phyloP scores from a whole-genome alignment of 805 yeast species.

The Candida tammaniensis region DNA sequence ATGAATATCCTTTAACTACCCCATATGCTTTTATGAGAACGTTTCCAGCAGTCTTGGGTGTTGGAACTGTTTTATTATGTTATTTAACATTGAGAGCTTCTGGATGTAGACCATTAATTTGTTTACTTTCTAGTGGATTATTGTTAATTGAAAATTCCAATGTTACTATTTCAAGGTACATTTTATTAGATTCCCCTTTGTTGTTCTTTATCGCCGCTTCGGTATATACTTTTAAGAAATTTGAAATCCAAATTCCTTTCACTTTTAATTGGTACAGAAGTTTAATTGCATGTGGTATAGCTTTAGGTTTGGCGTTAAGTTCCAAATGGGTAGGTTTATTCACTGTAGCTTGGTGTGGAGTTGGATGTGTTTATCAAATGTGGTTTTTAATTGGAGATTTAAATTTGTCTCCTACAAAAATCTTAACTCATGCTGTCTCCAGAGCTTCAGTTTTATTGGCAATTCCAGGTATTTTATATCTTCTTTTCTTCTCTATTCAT shows the following conservation, averaged over 20 bases:
- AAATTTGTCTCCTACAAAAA: conserved; percentile 40
- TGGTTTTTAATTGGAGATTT: conserved; percentile 78
- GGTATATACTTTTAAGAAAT: conserved; percentile 60
- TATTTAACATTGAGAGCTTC: conserved; percentile 70
- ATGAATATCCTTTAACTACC: conserved; percentile 50
- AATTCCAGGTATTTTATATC: conserved; percentile 56
- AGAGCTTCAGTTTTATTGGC: conserved; percentile 57
- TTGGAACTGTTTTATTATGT: conserved; percentile 60
- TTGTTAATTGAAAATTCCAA: conserved; percentile 66
- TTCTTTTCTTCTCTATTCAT: conserved; percentile 61
- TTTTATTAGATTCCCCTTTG: conserved; percentile 73
- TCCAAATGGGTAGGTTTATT: conserved; percentile 86
- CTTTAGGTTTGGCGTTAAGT: conserved; percentile 69
- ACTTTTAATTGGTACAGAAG: conserved; percentile 55
- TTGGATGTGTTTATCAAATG: conserved; percentile 55
- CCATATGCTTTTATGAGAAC: conserved; percentile 73
- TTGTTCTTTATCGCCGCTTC: conserved; percentile 74
- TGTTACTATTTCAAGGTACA: conserved; percentile 72
- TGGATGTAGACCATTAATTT: conserved; percentile 65
- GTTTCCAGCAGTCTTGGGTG: conserved; percentile 66
- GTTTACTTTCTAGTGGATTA: conserved; percentile 53
- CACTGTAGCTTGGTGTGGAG: conserved; percentile 77
- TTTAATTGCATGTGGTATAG: conserved; percentile 61
- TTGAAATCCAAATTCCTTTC: conserved; percentile 64
- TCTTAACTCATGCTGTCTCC: conserved; percentile 45